phyloP scores from a whole-genome alignment of 2,329 filamentous ascomycete genomes.

The Rugonectria rugulosa region DNA sequence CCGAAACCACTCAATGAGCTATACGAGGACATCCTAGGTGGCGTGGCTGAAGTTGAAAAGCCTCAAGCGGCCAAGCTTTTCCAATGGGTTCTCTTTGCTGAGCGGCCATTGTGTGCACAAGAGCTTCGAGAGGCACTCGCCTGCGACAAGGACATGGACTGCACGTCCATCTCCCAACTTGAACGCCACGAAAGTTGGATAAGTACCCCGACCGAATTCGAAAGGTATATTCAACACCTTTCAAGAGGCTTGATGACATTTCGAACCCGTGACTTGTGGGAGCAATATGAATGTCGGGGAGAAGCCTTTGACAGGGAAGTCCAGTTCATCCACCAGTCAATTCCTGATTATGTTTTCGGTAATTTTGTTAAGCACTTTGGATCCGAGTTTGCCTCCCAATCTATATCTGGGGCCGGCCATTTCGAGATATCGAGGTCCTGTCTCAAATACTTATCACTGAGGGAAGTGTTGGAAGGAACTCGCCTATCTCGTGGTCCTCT shows the following conservation, averaged over 20 bases:
- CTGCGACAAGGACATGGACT: slow-evolving; percentile 2
- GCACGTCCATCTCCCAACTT: background rate
- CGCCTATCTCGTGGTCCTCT: no score
- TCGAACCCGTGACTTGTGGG: slow-evolving; percentile 9
- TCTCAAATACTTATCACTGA: no score
- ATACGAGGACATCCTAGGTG: background rate
- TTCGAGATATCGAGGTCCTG: no score
- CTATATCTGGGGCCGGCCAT: no score
- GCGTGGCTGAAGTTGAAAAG: background rate
- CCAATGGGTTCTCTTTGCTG: slow-evolving; percentile 9
- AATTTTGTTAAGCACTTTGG: no score
- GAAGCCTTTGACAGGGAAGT: slow-evolving; percentile 7
- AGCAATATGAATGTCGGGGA: background rate
- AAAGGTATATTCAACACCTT: slow-evolving; percentile 4
- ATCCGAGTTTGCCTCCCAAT: no score
- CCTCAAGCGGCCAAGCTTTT: slow-evolving; percentile 2
- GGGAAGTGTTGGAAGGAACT: no score
- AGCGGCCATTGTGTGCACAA: slow-evolving; percentile 4
- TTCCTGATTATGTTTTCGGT: no score
- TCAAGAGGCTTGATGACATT: slow-evolving; percentile 7
- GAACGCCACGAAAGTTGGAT: background rate
- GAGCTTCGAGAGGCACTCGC: slow-evolving; percentile 11
- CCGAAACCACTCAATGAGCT: background rate
- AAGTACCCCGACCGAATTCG: background rate
- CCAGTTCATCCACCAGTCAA: slow-evolving; percentile 8